Evolutionary conservation across 768 basidiomycete species (phyloP), one percentile per base, ranked within the genome.

Genomic region (Calocybe gangraenosa): DNA sequence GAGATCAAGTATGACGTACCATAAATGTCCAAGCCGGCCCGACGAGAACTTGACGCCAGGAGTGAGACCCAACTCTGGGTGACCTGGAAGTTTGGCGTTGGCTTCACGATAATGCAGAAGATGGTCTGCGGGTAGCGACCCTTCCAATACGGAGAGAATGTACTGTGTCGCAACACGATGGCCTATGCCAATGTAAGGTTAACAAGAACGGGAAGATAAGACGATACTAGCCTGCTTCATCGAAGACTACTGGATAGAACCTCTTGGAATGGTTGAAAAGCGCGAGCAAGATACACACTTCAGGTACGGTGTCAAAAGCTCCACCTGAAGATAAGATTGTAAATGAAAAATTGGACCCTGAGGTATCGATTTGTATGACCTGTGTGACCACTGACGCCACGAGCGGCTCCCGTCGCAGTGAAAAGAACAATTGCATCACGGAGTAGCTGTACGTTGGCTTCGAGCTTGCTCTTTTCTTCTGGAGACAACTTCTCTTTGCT

Each of bases 31-130:
- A 15, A 93, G 77, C 59, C 91, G 85, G n/a, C 91, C 91, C 1
- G 90, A 92, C 2, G 90, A 92, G 68, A 93, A 93, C 65, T 91
- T 90, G 66, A 93, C 79, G 21, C 91, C 91, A n/a, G 91, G 91
- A 0, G 91, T 92, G 48, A 92, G 71, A 18, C 91, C 91, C 6
- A 92, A 73, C 65, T 92, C 91, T 11, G 91, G 91, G 58, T 93
- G 91, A 11, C 90, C 91, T 2, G 91, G 91, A 25, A 93, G 82
- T 57, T 86, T 84, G 25, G 88, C 85, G 64, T 91, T 76, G 46
- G 91, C 91, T 58, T 81, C 85, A 40, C 91, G 86, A 64, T 93
- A 93, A 59, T 85, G 84, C 3, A 93, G 66, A 37, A 93, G 79
- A 30, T 92, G 87, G 55, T 87, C 86, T 1, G 75, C 67, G 9